Base-by-base conservation (phyloP, 2,329 filamentous ascomycete genomes). In the Fusarium bulbicola region DNA sequence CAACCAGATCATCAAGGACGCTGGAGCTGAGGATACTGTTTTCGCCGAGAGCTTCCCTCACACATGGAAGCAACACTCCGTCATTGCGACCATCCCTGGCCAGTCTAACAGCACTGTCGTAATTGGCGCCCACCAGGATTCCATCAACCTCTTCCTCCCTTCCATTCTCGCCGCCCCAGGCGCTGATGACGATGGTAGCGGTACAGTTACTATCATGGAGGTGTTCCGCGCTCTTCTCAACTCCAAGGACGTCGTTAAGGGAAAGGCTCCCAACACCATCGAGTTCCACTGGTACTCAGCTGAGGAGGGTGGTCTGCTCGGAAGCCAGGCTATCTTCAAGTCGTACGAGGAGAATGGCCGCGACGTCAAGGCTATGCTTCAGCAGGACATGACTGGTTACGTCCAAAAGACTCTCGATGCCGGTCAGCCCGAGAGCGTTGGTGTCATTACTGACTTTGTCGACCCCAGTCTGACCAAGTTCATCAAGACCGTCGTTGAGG, bases 281-380 rank as follows among this genome's bases (percentile, higher is more conserved):
- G 95, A 98, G 84, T 98, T 98, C 82, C 95, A 98, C 84, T 97
- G 94, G 94, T 97, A 97, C 85, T 93, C 92, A 49, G 95, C 94
- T 16, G 95, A 97, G 81, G 95, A 97, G 82, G 94, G 92, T 57
- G 95, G 95, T 39, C 86, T 97, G 50, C 88, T 97, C 7, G 95
- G 95, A 66, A 95, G 92, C 77, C 95, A 97, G 81, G 95, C 93
- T 61, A 93, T 98, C 81, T 98, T 98, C 86, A 87, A 89, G 57
- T 85, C 89, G 13, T 98, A 98, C 79, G 91, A 93, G 82, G 90
- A 91, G 80, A 83, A 89, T 28, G 87, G 88, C 37, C 89, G 92
- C 32, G 91, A 95, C 74, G 88, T 98, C 81, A 97, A 95, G 84
- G 95, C 95, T 39, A 98, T 98, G 96, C 89, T 98, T 61, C 95